Base-by-base conservation (phyloP, 352 stramenopile species). In the Phytophthora chlamydospora region DNA sequence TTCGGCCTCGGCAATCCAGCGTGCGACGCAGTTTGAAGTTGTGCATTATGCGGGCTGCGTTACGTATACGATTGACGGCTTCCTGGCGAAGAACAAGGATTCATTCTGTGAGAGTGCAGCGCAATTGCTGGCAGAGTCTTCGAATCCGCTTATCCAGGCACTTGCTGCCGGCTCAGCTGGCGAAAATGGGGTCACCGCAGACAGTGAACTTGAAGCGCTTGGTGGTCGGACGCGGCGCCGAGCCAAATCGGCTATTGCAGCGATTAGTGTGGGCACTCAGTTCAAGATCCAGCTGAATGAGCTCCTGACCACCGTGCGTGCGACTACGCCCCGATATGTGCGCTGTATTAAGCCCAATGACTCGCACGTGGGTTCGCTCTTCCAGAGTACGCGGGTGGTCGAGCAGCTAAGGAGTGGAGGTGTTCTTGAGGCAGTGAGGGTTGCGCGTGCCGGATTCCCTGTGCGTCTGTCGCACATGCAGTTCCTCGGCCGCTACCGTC, bases 341-440 rank as follows among this genome's bases (percentile, higher is more conserved):
- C 95, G 97, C 55, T 99, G 98, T 70, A 90, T 99, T 35, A 99
- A 99, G 68, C 97, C 98, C 31, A 99, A 99, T 68, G 95, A 99
- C 74, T 57, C 35, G 1, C 89, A 90, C 48, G 61, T 75, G 29
- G 57, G 69, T n/a, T 77, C 76, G 2, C 40, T 71, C 17, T 99
- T 99, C 61, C 42, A 81, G 39, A 78, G 73, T 13, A 56, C 61
- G 6, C 81, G 86, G 34, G 81, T 96, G 10, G 78, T 95, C 7
- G 88, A 96, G 43, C 90, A 97, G 54, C 66, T 97, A 11, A 83
- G 84, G 24, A 93, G 87, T 49, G 88, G 85, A 9, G 90, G 90
- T 27, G 90, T 97, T 33, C 67, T 97, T 13, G 87, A 97, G 71
- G 89, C 85, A 11, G 89, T 97, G n/a, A 76, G 91, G 14, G 83